Conservation (phyloP, 2,329 filamentous ascomycete species). For the Exophiala calicioides region DNA sequence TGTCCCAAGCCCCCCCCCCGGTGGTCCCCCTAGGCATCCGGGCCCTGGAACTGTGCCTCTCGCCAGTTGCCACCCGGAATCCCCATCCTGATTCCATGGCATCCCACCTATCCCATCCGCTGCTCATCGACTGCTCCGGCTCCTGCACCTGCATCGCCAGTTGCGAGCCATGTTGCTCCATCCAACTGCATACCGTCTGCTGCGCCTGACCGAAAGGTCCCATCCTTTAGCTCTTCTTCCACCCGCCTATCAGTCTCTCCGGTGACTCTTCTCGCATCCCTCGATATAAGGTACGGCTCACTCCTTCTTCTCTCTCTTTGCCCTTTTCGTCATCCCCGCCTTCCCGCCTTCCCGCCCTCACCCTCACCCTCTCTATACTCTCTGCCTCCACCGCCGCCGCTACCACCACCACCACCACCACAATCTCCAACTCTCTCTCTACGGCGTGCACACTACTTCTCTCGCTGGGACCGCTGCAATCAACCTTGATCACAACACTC, state of each 20-base stretch:
- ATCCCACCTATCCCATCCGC: neutral
- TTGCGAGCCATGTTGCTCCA: slow-evolving; percentile 12
- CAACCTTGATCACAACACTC: slow-evolving; percentile 9
- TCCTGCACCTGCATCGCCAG: slow-evolving; percentile 8
- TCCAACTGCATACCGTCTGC: slow-evolving; percentile 25
- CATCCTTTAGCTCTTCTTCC: slow-evolving; percentile 26
- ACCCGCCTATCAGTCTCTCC: slow-evolving; percentile 28
- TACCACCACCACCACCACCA: slow-evolving; percentile 16
- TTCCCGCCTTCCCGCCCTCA: slow-evolving; percentile 16
- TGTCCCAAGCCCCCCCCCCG: no score
- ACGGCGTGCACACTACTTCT: slow-evolving; percentile 63
- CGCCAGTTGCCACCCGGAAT: slow-evolving; percentile 4
- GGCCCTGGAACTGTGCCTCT: slow-evolving; percentile 3
- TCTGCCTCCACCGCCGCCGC: slow-evolving; percentile 18
- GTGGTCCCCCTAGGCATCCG: no score
- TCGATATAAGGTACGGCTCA: slow-evolving; percentile 34
- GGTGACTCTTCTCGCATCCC: slow-evolving; percentile 21
- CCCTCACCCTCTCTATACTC: slow-evolving; percentile 12
- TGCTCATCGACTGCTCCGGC: neutral
- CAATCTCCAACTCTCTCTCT: slow-evolving; percentile 43
- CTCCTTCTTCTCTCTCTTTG: slow-evolving; percentile 57
- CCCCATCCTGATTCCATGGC: slow-evolving; percentile 1
- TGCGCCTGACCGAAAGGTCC: slow-evolving; percentile 27
- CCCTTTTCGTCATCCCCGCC: slow-evolving; percentile 34
- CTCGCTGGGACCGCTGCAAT: slow-evolving; percentile 57